Base-by-base conservation (phyloP, 2,329 filamentous ascomycete genomes). In the Parascedosporium putredinis region DNA sequence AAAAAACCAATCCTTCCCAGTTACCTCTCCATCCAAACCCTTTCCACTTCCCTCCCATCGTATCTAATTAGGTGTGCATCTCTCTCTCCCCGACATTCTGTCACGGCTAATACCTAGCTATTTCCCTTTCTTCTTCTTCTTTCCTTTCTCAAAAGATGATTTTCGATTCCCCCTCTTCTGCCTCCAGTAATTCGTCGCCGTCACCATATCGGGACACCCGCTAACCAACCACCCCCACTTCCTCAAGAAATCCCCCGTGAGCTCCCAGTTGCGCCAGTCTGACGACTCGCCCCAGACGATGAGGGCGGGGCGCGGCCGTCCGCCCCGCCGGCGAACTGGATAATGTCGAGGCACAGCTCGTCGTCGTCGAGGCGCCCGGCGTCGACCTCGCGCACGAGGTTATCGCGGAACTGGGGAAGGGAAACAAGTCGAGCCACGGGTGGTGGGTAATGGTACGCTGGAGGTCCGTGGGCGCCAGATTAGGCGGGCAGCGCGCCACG, bases 241-340 rank as follows among this genome's bases (percentile, higher is more conserved):
- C 27, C 59, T 58, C 9, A 69, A 53, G 52, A 78, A 76, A 0
- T 51, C 46, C n/a, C 66, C 62, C 0, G 65, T 73, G 1, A 69
- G 59, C 54, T 77, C 74, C 74, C 73, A 77, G 9, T 64, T 69
- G 0, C 53, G 51, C 3, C 63, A 52, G 49, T 75, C 64, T 64
- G 64, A 72, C 1, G 73, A 64, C 5, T 72, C 67, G 1, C 71
- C 69, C 74, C 73, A 76, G 2, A 75, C 66, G 9, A 75, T 60
- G 1, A 76, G 38, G 22, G 46, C 60, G 64, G 16, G 63, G 58
- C 46, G 55, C 55, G 12, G 36, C 45, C 22, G 27, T 44, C n/a
- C 36, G 50, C 45, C 14, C 22, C 10, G 8, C 22, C 31, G 4
- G 16, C 20, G 4, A 33, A 18, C 46, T 48, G 33, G 18, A 38